phyloP scores from a whole-genome alignment of 2,329 filamentous ascomycete species.

The Nannizziopsis barbatae region DNA sequence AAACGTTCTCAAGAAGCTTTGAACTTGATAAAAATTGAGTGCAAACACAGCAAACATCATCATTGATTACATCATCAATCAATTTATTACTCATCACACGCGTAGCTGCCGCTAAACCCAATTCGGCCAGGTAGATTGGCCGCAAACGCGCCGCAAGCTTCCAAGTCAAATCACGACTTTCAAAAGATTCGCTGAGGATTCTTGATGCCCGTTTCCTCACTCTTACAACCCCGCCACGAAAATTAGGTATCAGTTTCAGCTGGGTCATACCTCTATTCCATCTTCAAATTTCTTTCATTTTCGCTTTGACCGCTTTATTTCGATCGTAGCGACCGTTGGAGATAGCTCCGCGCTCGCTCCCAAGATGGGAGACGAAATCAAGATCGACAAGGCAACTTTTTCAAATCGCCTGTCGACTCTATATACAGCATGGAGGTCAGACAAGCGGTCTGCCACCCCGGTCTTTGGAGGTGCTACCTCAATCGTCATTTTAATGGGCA shows the following conservation, averaged over 20 bases:
- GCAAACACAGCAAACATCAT: slow-evolving; percentile 19
- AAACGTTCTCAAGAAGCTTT: no score
- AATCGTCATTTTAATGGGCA: slow-evolving; percentile 85
- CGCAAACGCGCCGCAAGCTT: slow-evolving; percentile 7
- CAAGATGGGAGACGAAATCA: slow-evolving; percentile 66
- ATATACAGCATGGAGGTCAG: slow-evolving; percentile 85
- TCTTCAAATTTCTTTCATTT: no score
- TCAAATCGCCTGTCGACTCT: slow-evolving; percentile 85
- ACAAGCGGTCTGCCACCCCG: slow-evolving; percentile 77
- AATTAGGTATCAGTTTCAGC: not conserved
- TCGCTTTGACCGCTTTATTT: no score
- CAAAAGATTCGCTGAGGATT: not conserved
- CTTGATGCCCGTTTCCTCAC: no score
- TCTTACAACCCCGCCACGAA: not conserved
- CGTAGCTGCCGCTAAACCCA: slow-evolving; percentile 6
- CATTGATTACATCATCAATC: not conserved
- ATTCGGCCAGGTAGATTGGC: not conserved
- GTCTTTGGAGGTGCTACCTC: slow-evolving; percentile 78
- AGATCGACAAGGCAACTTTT: slow-evolving; percentile 88
- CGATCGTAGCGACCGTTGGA: no score
- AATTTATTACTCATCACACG: slow-evolving; percentile 4
- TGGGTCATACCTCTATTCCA: no score
- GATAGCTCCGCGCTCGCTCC: not conserved
- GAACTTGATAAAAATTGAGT: slow-evolving; percentile 1
- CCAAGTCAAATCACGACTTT: not conserved